Percentiles rank a stretch among this genome's conserved stretches.
phyloP scores from a whole-genome alignment of 202 grass and related monocot species.

The Cymbopogon flexuosus region DNA sequence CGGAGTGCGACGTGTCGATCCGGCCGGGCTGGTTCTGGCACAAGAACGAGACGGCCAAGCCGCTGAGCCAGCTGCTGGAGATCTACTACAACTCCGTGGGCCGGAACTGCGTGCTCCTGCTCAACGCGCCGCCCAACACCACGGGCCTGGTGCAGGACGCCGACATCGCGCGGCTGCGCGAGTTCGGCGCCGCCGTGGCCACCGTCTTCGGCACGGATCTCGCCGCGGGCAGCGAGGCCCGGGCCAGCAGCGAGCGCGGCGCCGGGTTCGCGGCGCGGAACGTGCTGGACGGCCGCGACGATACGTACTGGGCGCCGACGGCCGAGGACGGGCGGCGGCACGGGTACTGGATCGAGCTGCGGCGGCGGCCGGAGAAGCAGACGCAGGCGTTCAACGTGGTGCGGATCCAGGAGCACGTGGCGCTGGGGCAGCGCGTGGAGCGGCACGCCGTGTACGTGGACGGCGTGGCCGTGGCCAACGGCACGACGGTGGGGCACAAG shows the following conservation, averaged over 20 bases:
- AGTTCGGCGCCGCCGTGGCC: conserved; percentile 57
- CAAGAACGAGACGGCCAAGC: conserved; percentile 80
- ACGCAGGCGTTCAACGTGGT: conserved; percentile 56
- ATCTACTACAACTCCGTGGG: conserved; percentile 96
- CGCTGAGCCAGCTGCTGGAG: conserved; percentile 46
- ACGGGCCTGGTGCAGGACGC: conserved; percentile 49
- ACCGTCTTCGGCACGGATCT: conserved; percentile 60
- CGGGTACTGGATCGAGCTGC: conserved; percentile 78
- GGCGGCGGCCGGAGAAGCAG: background rate
- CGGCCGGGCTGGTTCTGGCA: conserved; percentile 95
- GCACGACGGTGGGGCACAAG: conserved; percentile 82
- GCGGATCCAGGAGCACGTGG: conserved; percentile 71
- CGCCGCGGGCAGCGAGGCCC: conserved; percentile 45
- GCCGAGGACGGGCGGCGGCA: conserved; percentile 10
- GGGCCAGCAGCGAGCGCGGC: conserved; percentile 67
- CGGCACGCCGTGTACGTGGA: conserved; percentile 58
- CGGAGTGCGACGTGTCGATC: conserved; percentile 96
- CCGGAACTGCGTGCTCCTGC: conserved; percentile 87
- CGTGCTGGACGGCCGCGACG: conserved; percentile 61
- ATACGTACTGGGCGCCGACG: conserved; percentile 67
- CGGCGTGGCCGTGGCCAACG: conserved; percentile 38
- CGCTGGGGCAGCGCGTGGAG: conserved; percentile 73
- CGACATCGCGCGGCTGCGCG: conserved; percentile 55
- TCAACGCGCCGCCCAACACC: conserved; percentile 78
- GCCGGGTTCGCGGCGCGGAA: conserved; percentile 46